Percentiles rank a stretch among this genome's conserved stretches.
phyloP scores from a whole-genome alignment of 208 protist species.

The Crithidia thermophila region DNA sequence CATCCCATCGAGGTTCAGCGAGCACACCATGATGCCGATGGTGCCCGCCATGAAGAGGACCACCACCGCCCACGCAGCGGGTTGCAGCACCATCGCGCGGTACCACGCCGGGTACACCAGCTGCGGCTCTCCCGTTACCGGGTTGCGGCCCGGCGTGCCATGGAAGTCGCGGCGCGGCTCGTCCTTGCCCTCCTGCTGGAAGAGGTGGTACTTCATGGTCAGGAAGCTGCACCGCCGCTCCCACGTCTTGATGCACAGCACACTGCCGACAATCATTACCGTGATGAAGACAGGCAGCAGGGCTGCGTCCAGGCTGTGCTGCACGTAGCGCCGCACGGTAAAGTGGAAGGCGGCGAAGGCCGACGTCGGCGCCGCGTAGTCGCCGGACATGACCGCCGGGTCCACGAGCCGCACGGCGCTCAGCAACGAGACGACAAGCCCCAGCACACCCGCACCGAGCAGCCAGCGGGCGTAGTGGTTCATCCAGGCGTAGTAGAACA shows the following conservation, averaged over 20 bases:
- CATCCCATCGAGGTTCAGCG: slow-evolving; percentile 59
- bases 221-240: slow-evolving; percentile 49
- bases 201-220: slow-evolving; percentile 45
- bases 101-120: slow-evolving; percentile 52
- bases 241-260: slow-evolving; percentile 70
- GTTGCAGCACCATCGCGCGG: slow-evolving; percentile 41
- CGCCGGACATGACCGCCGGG: slow-evolving; percentile 4
- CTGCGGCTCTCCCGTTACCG: slow-evolving; percentile 46
- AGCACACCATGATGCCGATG: slow-evolving; percentile 46
- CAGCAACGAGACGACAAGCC: slow-evolving; percentile 26
- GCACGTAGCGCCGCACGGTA: slow-evolving; percentile 5
- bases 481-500: slow-evolving; percentile 87
- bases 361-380: not conserved
- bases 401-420: slow-evolving; percentile 23
- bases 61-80: slow-evolving; percentile 42
- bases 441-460: slow-evolving; percentile 36
- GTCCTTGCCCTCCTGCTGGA: slow-evolving; percentile 47
- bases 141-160: slow-evolving; percentile 32
- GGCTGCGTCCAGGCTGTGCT: slow-evolving; percentile 17
- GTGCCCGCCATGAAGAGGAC: slow-evolving; percentile 41
- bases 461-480: slow-evolving; percentile 71
- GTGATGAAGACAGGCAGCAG: slow-evolving; percentile 41
- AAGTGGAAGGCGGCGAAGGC: slow-evolving; percentile 6
- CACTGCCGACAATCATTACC: slow-evolving; percentile 52
- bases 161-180: slow-evolving; percentile 47